Evolutionary conservation across 768 basidiomycete genomes (phyloP), one percentile per base, ranked within the genome.

Genomic region (Gyrodon lividus): DNA sequence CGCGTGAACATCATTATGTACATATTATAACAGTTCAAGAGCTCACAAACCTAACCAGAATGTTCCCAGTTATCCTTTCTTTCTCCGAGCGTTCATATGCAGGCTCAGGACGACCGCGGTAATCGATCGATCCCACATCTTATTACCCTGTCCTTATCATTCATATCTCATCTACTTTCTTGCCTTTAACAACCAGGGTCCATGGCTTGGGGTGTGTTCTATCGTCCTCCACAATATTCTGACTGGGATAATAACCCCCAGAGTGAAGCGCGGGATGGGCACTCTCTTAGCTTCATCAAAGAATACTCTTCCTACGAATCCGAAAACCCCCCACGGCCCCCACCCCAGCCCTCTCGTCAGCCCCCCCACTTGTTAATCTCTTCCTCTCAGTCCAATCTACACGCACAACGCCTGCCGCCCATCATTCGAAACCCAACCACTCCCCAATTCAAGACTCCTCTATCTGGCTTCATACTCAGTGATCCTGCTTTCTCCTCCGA

Each of bases 401-500:
- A 20, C 41, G 6, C 48, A 22, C 39, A 12, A 5, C 10, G 13
- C 17, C 20, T 7, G 8, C 20, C 17, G 6, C 23, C 31, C 28
- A 7, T 20, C n/a, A 30, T 35, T 34, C 19, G 17, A 26, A 34
- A 19, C 16, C 40, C 39, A 19, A 14, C 28, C 5, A 26, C 40
- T 16, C 55, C 55, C 22, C 47, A 28, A 9, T 59, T 55, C 50
- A 55, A 26, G 51, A 43, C 39, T 22, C 53, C 61, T 34, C 49
- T 64, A 66, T 45, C 70, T 17, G 54, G 46, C 60, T 54, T 69
- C 6, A 22, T 76, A 4, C 71, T 74, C 46, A 72, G 78, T 59
- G 79, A 81, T 58, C 82, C 81, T 44, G 82, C 82, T 0, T 84
- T 84, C 71, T 82, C 82, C 56, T 57, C 75, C 46, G 77, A 82